Base-by-base conservation (phyloP, 2,329 filamentous ascomycete species). In the Colletotrichum sp. region DNA sequence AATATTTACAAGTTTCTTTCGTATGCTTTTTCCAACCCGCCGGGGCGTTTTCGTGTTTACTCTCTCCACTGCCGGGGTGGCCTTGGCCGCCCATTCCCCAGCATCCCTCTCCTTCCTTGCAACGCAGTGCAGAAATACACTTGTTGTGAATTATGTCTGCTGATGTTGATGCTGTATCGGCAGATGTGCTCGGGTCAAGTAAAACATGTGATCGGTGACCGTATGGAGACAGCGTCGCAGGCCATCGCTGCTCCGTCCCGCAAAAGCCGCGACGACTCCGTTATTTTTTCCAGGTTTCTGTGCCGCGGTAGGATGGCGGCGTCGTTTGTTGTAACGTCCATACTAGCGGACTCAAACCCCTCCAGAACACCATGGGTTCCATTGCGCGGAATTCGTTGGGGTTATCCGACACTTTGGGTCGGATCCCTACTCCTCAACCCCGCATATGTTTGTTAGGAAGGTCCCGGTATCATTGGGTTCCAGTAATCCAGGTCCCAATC, bases 401-500 rank as follows among this genome's bases (percentile, higher is more conserved):
- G 32, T 55, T 30, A 61, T 72, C 52, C 67, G 61, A 66, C 43
- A 66, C 48, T 24, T 30, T 34, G 36, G 52, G 32, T 61, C 61
- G 55, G n/a, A 26, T n/a, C n/a, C 43, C 55, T 24, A 34, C 30
- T 55, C 57, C 57, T 34, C 55, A 30, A 67, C 60, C 70, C 73
- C 63, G 63, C 57, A 57, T 38, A 34, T 21, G 43, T 52, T 52
- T 57, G 36, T 75, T 52, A 72, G 69, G 61, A 60, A 57, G 72
- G 61, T 9, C 63, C 73, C 34, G 57, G 55, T 60, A 55, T 68
- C 65, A 74, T 70, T 15, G 74, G 74, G 32, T 76, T 74, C 74
- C 74, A 76, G 16, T 58, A 71, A n/a, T 74, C 74, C 74, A 76
- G 43, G 32, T 76, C 74, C 74, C 74, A 76, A 43, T 73, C 65